Base-by-base conservation (phyloP, 257 asterid species). In the Nicotiana obtusifolia region DNA sequence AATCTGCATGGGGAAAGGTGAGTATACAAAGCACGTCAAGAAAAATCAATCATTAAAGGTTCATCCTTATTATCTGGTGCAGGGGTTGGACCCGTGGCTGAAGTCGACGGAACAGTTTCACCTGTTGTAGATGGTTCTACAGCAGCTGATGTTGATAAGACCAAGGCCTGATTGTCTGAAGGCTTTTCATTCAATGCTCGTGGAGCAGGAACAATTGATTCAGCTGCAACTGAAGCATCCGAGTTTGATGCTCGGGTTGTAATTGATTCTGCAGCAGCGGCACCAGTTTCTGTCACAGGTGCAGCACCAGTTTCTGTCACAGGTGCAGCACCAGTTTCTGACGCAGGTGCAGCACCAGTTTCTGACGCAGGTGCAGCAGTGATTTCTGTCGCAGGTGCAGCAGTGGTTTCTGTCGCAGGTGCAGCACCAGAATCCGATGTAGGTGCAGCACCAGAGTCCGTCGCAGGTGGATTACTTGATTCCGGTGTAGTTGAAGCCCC, bases 21-120 rank as follows among this genome's bases (percentile, higher is more conserved):
- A 75, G 44, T 15, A 1, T 75, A 33, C 44, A 28, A 37, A n/a
- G 78, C 77, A 68, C 76, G 83, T 91, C 83, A 94, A 66, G 96
- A 87, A 87, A 93, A 94, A 85, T 91, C 94, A 9, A 91, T 89
- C 98, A 93, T 92, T 14, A 87, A 80, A 66, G 86, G 92, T 60
- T 91, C 98, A 28, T 87, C 81, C 86, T 89, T 88, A 73, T 84
- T 86, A 76, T 64, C 89, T 64, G 89, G 59, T 19, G 84, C 67
- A 66, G 84, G 6, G 30, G 83, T 57, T 35, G 62, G 82, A 77
- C 41, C 24, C 17, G 54, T 76, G 82, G 80, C 61, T 75, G 71
- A 76, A 81, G 82, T 81, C 49, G 88, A 82, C 17, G 87, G 91
- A 30, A 49, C 85, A 80, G 37, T 85, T 81, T 59, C 94, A 28